A percentile compares a stretch with the other conserved stretches of the same genome.
phyloP scores from a whole-genome alignment of 495 filamentous ascomycete genomes.

The Xylaria venustula region DNA sequence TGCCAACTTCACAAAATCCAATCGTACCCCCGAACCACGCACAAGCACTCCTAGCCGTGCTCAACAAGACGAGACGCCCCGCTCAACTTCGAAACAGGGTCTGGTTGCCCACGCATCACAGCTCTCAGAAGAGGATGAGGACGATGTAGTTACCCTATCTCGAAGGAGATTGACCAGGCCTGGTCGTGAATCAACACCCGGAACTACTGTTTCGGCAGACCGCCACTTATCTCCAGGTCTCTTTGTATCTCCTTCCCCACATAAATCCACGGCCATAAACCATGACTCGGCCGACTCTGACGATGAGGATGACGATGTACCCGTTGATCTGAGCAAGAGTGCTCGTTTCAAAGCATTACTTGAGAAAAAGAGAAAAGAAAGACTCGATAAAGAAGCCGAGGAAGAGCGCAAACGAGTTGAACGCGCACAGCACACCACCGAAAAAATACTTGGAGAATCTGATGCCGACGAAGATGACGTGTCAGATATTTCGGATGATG shows the following conservation, averaged over 20 bases:
- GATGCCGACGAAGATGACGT: constrained; percentile 49
- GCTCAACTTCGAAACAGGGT: constrained; percentile 1
- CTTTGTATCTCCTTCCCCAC: constrained; percentile 42
- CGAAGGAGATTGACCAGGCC: constrained; percentile 29
- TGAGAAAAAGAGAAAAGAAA: constrained; percentile 67
- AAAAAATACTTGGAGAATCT: constrained; percentile 26
- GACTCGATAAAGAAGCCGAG: constrained; percentile 60
- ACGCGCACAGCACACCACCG: constrained; percentile 39
- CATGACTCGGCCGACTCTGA: constrained; percentile 34
- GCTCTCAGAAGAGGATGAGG: constrained; percentile 20
- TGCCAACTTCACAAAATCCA: constrained; percentile 23
- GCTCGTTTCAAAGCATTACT: constrained; percentile 66
- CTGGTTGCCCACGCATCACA: not conserved
- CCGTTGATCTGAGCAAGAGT: constrained; percentile 48
- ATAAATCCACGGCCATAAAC: constrained; percentile 18
- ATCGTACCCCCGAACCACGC: not conserved
- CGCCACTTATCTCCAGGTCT: constrained; percentile 27
- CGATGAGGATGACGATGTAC: constrained; percentile 46
- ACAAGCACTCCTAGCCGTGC: not conserved
- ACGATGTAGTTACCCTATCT: constrained; percentile 27
- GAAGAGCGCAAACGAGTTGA: constrained; percentile 51
- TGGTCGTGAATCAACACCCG: constrained; percentile 36
- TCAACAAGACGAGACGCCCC: constrained; percentile 14
- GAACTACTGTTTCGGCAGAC: constrained; percentile 15
- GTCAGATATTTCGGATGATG: constrained; percentile 54